A percentile compares a stretch with the other conserved stretches of the same genome.
phyloP scores from a whole-genome alignment of 1,284 basidiomycete species.

The Sporisorium scitamineum region DNA sequence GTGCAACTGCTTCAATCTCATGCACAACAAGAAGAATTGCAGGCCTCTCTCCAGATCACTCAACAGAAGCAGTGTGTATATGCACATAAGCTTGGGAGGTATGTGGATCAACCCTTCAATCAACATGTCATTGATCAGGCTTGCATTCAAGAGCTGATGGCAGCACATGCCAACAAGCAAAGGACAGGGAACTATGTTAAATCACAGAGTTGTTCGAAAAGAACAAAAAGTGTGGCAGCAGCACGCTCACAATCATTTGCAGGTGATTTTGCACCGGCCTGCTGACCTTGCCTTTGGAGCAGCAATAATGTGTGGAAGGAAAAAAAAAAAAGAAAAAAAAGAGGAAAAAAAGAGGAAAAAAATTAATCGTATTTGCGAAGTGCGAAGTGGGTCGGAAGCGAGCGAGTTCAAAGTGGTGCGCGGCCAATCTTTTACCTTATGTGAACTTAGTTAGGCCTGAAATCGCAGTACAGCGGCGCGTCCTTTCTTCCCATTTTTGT shows the following conservation, averaged over 20 bases:
- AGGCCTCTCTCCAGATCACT: too few species aligned
- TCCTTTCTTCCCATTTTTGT: neutral
- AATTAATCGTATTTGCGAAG: conserved; percentile 1
- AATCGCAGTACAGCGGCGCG: neutral
- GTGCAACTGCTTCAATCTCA: too few species aligned
- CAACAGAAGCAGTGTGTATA: too few species aligned
- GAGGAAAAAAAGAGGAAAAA: neutral
- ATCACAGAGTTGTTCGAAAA: too few species aligned
- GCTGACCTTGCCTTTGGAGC: neutral
- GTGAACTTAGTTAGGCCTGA: neutral
- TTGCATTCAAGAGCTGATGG: too few species aligned
- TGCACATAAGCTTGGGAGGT: too few species aligned
- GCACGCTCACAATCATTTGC: neutral
- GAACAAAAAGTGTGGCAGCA: too few species aligned
- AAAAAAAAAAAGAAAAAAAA: neutral
- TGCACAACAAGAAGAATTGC: too few species aligned
- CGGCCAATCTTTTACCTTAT: neutral
- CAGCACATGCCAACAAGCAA: too few species aligned
- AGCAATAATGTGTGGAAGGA: neutral
- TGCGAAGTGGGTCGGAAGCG: neutral
- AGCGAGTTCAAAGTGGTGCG: neutral
- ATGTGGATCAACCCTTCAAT: too few species aligned
- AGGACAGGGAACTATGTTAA: too few species aligned
- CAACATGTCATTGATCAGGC: too few species aligned
- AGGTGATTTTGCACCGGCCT: neutral